These are phyloP conservation scores for Cercospora beticola DNA, from an alignment of 2,329 filamentous ascomycete species.

Conservation along the genomic window DNA sequence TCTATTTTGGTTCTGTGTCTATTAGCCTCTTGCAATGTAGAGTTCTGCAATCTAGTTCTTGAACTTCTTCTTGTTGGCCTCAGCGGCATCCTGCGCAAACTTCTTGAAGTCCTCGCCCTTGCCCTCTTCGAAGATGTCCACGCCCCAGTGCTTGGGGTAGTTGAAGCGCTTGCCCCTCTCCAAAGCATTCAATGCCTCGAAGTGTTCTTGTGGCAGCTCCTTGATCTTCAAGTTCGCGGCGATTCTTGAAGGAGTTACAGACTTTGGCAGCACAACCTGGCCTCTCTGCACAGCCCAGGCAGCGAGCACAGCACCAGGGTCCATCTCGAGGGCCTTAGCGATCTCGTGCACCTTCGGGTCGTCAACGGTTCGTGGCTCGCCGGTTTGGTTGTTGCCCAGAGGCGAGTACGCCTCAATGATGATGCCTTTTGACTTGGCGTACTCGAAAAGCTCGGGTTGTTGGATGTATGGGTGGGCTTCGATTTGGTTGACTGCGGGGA, in stretches of 20 bases:
- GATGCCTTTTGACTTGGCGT: constrained; percentile 28
- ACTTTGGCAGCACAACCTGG: constrained; percentile 27
- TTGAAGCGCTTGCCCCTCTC: constrained; percentile 49
- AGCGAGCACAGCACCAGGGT: constrained; percentile 23
- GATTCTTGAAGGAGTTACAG: constrained; percentile 29
- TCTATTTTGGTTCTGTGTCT: not conserved
- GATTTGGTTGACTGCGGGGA: constrained; percentile 32
- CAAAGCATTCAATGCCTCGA: constrained; percentile 42
- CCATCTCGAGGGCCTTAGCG: constrained; percentile 17
- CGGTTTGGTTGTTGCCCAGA: constrained; percentile 41
- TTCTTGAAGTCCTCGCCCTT: constrained; percentile 41
- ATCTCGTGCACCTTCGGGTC: constrained; percentile 25
- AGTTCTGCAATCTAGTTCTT: constrained; percentile 16
- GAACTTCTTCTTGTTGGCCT: constrained; percentile 43
- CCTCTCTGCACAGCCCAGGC: constrained; percentile 23
- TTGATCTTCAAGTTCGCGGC: constrained; percentile 28
- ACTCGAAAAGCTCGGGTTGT: constrained; percentile 24
- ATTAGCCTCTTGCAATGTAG: not conserved
- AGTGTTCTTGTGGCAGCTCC: constrained; percentile 40
- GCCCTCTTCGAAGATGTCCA: constrained; percentile 48
- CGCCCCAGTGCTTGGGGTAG: constrained; percentile 45
- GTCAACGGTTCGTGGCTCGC: constrained; percentile 24
- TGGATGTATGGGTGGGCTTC: constrained; percentile 30
- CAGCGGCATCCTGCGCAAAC: constrained; percentile 38
- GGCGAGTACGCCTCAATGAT: constrained; percentile 27